Conservation (phyloP, 495 filamentous ascomycete species). For the Neurospora sp. region DNA sequence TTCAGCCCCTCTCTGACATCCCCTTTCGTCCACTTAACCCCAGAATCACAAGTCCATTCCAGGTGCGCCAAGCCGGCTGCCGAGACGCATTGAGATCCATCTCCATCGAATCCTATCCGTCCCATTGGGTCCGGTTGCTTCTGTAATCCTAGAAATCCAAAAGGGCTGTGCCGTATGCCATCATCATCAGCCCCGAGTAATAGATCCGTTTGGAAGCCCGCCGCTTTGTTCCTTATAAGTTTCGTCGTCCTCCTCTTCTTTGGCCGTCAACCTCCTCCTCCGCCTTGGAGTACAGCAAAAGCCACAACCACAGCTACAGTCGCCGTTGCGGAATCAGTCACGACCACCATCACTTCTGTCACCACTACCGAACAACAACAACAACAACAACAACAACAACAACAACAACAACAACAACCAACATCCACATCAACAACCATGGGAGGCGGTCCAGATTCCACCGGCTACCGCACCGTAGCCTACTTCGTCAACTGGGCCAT, state of each 20-base stretch:
- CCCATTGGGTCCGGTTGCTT: not conserved
- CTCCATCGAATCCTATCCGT: not conserved
- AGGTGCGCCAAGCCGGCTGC: not conserved
- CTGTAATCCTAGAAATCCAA: not conserved
- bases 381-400: too few species aligned
- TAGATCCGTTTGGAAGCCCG: not conserved
- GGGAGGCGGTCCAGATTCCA: slow-evolving; percentile 28
- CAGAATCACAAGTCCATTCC: not conserved
- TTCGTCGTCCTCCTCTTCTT: not conserved
- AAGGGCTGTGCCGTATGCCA: not conserved
- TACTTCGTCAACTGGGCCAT: slow-evolving; percentile 95
- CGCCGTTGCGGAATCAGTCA: too few species aligned
- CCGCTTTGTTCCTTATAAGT: not conserved
- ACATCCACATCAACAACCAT: slow-evolving; percentile 25
- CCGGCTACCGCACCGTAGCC: slow-evolving; percentile 56
- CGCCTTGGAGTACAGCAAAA: not conserved
- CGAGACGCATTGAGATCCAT: not conserved
- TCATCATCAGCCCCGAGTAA: not conserved
- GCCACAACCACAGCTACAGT: too few species aligned
- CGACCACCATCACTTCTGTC: not conserved
- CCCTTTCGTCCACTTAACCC: not conserved
- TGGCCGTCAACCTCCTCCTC: not conserved
- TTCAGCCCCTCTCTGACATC: not conserved
- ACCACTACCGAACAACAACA: not conserved
- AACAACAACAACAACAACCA: not conserved